Conservation (phyloP, 495 filamentous ascomycete genomes). For the Saxispiralis lemnorum region DNA sequence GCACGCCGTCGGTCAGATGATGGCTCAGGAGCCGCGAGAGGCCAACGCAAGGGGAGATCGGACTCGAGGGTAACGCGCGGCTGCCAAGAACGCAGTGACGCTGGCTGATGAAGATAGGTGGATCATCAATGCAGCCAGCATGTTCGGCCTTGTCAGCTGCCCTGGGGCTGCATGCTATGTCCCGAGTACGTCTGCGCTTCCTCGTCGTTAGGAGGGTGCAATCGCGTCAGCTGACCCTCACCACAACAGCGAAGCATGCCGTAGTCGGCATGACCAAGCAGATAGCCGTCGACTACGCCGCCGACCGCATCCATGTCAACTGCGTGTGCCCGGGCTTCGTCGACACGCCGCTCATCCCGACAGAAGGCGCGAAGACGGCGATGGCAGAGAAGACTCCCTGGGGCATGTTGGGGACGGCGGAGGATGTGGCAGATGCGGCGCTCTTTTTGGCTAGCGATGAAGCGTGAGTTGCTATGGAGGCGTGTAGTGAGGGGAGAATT, state of each 20-base stretch:
- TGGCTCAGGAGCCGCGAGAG: constrained; percentile 14
- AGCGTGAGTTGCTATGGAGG: constrained; percentile 3
- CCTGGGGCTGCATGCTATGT: background rate
- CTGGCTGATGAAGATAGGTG: background rate
- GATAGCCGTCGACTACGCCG: constrained; percentile 15
- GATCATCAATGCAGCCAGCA: constrained; percentile 14
- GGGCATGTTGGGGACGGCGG: constrained; percentile 10
- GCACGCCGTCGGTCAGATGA: constrained; percentile 15
- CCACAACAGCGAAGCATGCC: constrained; percentile 6
- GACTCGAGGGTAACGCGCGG: constrained; percentile 11
- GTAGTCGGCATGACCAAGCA: constrained; percentile 16
- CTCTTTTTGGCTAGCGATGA: constrained; percentile 18
- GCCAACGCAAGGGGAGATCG: constrained; percentile 14
- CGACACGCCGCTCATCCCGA: constrained; percentile 9
- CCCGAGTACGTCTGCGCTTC: too few relatives aligned
- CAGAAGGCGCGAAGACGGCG: background rate
- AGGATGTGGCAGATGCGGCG: constrained; percentile 15
- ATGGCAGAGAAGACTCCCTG: constrained; percentile 9
- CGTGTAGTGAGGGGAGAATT: background rate
- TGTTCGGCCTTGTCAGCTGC: constrained; percentile 7
- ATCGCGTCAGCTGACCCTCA: too few relatives aligned
- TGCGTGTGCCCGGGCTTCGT: constrained; percentile 11
- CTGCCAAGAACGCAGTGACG: too few relatives aligned
- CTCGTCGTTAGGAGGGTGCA: too few relatives aligned
- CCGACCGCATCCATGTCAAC: constrained; percentile 12